Percentiles rank a stretch among this genome's conserved stretches.
Conservation (phyloP, 2,329 filamentous ascomycete species). For the Aspergillus viridinutans region DNA sequence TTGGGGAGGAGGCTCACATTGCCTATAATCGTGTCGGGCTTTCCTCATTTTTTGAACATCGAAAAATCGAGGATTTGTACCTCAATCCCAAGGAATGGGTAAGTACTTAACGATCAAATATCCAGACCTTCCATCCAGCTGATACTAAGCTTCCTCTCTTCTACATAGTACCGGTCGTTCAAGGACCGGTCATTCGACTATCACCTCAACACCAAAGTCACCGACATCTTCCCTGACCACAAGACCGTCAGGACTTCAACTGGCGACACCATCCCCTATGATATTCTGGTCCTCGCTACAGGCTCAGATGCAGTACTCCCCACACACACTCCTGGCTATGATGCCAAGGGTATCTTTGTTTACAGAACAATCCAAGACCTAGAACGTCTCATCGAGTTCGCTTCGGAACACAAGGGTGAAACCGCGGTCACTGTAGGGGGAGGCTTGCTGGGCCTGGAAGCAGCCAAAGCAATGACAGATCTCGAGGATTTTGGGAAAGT, state of each 20-base stretch:
- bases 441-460: slow-evolving; percentile 79
- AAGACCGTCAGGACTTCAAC: slow-evolving; percentile 68
- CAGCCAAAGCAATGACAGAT: slow-evolving; percentile 88
- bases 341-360: slow-evolving; percentile 80
- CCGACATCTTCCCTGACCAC: slow-evolving; percentile 57
- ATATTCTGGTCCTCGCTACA: slow-evolving; percentile 77
- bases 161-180: slow-evolving; percentile 59
- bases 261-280: slow-evolving; percentile 68
- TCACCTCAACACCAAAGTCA: slow-evolving; percentile 70
- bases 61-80: slow-evolving; percentile 81
- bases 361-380: slow-evolving; percentile 84
- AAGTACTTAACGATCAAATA: slow-evolving; percentile 17
- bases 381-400: slow-evolving; percentile 69
- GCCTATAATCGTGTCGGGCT: slow-evolving; percentile 90
- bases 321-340: slow-evolving; percentile 67
- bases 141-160: not conserved
- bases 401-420: slow-evolving; percentile 61
- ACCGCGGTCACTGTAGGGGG: slow-evolving; percentile 77
- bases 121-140: not conserved
- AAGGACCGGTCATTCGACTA: slow-evolving; percentile 66
- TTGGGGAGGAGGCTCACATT: slow-evolving; percentile 82
- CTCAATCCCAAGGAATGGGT: slow-evolving; percentile 82
- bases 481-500: slow-evolving; percentile 69
- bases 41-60: slow-evolving; percentile 83
- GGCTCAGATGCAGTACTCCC: slow-evolving; percentile 79